Evolutionary conservation across 495 filamentous ascomycete genomes (phyloP).

Genomic region (Talaromyces stipitatus): DNA sequence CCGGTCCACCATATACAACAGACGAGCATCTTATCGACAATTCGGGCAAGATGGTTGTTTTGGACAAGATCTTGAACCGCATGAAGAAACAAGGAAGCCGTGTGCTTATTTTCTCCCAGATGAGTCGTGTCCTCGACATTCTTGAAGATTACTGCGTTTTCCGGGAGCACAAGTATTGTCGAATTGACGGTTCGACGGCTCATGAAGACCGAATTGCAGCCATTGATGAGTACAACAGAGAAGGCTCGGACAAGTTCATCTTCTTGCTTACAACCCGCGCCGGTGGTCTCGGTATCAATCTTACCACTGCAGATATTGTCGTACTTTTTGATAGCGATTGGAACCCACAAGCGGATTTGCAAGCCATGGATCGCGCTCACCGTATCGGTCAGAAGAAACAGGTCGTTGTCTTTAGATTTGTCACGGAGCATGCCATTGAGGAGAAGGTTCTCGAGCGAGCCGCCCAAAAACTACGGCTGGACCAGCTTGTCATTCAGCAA

Average conservation of each 20-base stretch:
- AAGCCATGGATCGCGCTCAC: conserved; percentile 98
- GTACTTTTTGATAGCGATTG: conserved; percentile 98
- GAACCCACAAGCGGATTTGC: conserved; percentile 97
- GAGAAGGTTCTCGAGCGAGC: conserved; percentile 97
- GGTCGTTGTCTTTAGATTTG: conserved; percentile 89
- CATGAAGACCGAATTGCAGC: conserved; percentile 97
- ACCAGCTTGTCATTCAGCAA: conserved; percentile 99
- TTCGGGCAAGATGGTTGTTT: conserved; percentile 93
- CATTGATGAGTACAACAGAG: conserved; percentile 97
- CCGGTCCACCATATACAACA: conserved; percentile 94
- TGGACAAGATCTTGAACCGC: conserved; percentile 83
- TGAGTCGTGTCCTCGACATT: conserved; percentile 96
- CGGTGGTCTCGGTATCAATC: conserved; percentile 95
- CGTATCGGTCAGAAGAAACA: conserved; percentile 99
- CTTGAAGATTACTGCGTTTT: conserved; percentile 98
- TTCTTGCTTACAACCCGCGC: conserved; percentile 97
- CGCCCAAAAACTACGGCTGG: conserved; percentile 92
- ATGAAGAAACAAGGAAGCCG: conserved; percentile 81
- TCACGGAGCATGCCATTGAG: conserved; percentile 97
- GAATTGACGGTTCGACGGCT: conserved; percentile 94
- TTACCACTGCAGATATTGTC: conserved; percentile 93
- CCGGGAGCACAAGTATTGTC: conserved; percentile 88
- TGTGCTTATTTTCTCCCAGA: conserved; percentile 97
- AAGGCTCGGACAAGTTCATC: conserved; percentile 90
- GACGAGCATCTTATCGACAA: conserved; percentile 95